Conservation (phyloP, 2,329 filamentous ascomycete species). For the Pseudogymnoascus sp. region DNA sequence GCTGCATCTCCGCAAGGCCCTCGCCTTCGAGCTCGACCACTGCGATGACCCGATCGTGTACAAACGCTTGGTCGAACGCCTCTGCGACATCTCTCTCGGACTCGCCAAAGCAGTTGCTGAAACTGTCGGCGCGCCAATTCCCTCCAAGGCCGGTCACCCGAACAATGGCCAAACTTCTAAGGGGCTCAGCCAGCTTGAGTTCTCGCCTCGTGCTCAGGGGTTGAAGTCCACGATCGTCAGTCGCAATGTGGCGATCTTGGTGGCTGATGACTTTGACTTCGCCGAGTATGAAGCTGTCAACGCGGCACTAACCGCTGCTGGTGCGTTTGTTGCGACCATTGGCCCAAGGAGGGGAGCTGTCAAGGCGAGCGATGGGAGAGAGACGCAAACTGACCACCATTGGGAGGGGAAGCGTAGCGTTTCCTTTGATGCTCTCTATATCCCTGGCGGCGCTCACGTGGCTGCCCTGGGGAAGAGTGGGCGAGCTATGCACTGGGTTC, state of each 20-base stretch:
- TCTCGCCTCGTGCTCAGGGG: constrained; percentile 39
- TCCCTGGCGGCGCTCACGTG: constrained; percentile 62
- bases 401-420: constrained; percentile 72
- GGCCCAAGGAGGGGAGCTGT: constrained; percentile 58
- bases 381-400: constrained; percentile 63
- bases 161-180: constrained; percentile 64
- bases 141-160: constrained; percentile 40
- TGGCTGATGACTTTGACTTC: constrained; percentile 69
- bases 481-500: constrained; percentile 65
- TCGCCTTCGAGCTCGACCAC: constrained; percentile 68
- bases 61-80: constrained; percentile 55
- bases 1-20: constrained; percentile 48
- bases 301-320: constrained; percentile 49
- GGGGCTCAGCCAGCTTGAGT: constrained; percentile 61
- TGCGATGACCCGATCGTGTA: constrained; percentile 74
- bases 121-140: constrained; percentile 56
- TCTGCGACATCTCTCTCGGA: constrained; percentile 62
- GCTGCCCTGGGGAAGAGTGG: constrained; percentile 58
- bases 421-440: constrained; percentile 71
- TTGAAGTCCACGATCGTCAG: constrained; percentile 56
- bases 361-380: constrained; percentile 36
- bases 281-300: constrained; percentile 57
- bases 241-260: constrained; percentile 64
- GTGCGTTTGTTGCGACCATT: constrained; percentile 65
- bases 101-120: constrained; percentile 62